phyloP scores from a whole-genome alignment of 805 yeast genomes.

The Yarrowia sp. region DNA sequence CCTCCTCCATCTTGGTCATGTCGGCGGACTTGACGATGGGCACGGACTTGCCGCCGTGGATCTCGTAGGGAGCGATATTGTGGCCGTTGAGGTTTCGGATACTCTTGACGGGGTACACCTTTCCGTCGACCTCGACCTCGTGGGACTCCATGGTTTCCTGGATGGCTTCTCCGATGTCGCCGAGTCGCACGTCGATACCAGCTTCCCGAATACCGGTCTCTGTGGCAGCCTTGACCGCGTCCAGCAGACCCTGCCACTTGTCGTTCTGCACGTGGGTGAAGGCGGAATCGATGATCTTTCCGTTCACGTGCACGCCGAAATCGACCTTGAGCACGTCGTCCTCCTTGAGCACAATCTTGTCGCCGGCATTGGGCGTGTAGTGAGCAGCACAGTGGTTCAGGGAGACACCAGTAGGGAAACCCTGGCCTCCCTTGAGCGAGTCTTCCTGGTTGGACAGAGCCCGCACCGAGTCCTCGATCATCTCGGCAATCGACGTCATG shows the following conservation, averaged over 20 bases:
- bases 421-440: slow-evolving; percentile 77
- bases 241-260: slow-evolving; percentile 77
- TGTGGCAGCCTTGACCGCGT: slow-evolving; percentile 92
- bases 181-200: slow-evolving; percentile 93
- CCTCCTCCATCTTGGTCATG: slow-evolving; percentile 97
- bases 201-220: slow-evolving; percentile 91
- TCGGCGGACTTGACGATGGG: slow-evolving; percentile 96
- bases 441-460: slow-evolving; percentile 69
- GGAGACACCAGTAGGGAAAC: slow-evolving; percentile 98
- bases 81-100: slow-evolving; percentile 95
- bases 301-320: slow-evolving; percentile 95
- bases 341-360: slow-evolving; percentile 75
- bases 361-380: slow-evolving; percentile 96
- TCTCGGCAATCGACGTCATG: slow-evolving; percentile 86
- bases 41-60: slow-evolving; percentile 95
- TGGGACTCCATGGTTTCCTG: slow-evolving; percentile 98
- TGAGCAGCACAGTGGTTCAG: slow-evolving; percentile 96
- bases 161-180: slow-evolving; percentile 94
- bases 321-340: slow-evolving; percentile 98
- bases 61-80: slow-evolving; percentile 79
- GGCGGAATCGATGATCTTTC: slow-evolving; percentile 92
- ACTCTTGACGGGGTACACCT: slow-evolving; percentile 81
- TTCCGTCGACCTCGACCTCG: slow-evolving; percentile 90
- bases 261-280: slow-evolving; percentile 89
- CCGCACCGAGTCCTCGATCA: slow-evolving; percentile 84